phyloP scores from a whole-genome alignment of 768 basidiomycete genomes.

The Favolaschia claudopus region DNA sequence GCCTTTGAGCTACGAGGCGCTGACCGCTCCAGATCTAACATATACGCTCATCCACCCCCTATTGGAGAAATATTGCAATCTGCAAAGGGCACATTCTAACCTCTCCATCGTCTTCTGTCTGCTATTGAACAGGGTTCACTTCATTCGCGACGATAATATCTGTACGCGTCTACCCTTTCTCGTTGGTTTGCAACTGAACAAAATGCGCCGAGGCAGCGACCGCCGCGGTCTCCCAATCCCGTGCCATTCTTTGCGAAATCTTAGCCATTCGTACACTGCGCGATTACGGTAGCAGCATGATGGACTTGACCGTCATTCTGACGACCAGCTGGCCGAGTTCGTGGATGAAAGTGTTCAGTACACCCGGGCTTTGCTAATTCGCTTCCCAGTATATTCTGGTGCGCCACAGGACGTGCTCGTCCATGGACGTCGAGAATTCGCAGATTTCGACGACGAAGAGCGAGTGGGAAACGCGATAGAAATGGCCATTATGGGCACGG shows the following conservation, averaged over 20 bases:
- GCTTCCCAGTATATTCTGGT: conserved; percentile 66
- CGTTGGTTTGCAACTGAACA: not conserved
- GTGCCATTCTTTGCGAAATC: conserved; percentile 89
- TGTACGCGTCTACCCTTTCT: not conserved
- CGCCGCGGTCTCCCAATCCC: conserved; percentile 70
- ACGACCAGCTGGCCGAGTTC: conserved; percentile 75
- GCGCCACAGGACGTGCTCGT: conserved; percentile 67
- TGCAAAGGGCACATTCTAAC: conserved; percentile 74
- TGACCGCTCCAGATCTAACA: conserved; percentile 86
- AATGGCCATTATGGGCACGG: conserved; percentile 86
- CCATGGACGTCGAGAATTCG: conserved; percentile 62
- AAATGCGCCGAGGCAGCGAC: conserved; percentile 55
- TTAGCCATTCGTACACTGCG: conserved; percentile 84
- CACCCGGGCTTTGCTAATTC: not conserved
- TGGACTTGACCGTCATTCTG: conserved; percentile 72
- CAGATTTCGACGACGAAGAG: conserved; percentile 77
- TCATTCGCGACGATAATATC: conserved; percentile 80
- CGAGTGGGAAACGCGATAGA: conserved; percentile 92
- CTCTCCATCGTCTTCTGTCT: conserved; percentile 88
- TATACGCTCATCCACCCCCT: conserved; percentile 91
- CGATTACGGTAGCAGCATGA: conserved; percentile 70
- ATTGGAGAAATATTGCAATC: conserved; percentile 80
- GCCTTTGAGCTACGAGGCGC: conserved; percentile 80
- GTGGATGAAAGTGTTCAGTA: not conserved
- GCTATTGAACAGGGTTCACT: conserved; percentile 87